These are phyloP conservation scores for Pseudodiploospora longispora DNA, from an alignment of 2,329 filamentous ascomycete genomes.

Conservation along the genomic window DNA sequence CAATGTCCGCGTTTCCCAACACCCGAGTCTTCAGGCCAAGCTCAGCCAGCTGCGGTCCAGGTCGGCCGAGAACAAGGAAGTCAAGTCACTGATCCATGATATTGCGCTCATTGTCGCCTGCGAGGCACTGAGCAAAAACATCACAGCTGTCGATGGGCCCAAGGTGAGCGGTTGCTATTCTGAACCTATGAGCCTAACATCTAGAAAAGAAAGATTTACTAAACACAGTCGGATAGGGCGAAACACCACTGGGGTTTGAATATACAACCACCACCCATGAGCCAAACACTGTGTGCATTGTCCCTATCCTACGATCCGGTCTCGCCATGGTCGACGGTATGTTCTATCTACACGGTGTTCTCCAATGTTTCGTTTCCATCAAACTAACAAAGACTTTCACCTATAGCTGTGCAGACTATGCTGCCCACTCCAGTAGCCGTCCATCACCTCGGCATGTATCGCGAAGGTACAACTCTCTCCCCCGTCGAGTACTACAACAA, in stretches of 20 bases:
- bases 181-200: not conserved
- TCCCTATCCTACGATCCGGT: slow-evolving; percentile 89
- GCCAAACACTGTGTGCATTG: slow-evolving; percentile 64
- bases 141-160: slow-evolving; percentile 50
- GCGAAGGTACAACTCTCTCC: slow-evolving; percentile 76
- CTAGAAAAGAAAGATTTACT: not conserved
- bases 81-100: slow-evolving; percentile 76
- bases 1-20: slow-evolving; percentile 70
- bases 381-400: slow-evolving; percentile 3
- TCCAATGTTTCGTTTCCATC: not conserved
- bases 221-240: slow-evolving; percentile 43
- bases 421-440: slow-evolving; percentile 74
- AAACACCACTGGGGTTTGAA: slow-evolving; percentile 68
- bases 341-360: slow-evolving; percentile 8
- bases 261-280: slow-evolving; percentile 60
- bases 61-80: slow-evolving; percentile 62
- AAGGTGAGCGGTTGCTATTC: slow-evolving; percentile 43
- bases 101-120: slow-evolving; percentile 75
- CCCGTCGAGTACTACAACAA: slow-evolving; percentile 99
- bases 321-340: slow-evolving; percentile 81
- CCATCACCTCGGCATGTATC: slow-evolving; percentile 92
- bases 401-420: slow-evolving; percentile 67
- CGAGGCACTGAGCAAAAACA: slow-evolving; percentile 63
- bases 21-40: slow-evolving; percentile 83
- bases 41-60: slow-evolving; percentile 79